Conservation (phyloP, 257 asterid species). For the Catharanthus roseus region DNA sequence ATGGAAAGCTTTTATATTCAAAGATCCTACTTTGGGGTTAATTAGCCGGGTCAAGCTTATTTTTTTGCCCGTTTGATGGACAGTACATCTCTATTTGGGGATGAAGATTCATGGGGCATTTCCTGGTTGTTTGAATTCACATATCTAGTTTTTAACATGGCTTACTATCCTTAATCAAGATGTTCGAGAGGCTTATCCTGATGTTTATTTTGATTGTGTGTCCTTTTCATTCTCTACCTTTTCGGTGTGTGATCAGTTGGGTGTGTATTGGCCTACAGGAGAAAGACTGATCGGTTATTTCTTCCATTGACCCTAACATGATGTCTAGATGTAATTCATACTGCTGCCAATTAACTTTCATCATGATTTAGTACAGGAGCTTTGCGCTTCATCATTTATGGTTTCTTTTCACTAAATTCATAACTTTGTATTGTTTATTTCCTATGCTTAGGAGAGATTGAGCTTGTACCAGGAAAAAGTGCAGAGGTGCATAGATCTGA, state of each 20-base stretch:
- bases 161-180: neutral
- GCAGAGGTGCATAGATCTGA: constrained; percentile 54
- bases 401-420: neutral
- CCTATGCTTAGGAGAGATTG: constrained; percentile 65
- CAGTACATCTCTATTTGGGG: neutral
- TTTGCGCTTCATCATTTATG: neutral
- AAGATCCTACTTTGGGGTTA: neutral
- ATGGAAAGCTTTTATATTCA: neutral
- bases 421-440: constrained; percentile 5
- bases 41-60: neutral
- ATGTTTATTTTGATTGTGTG: neutral
- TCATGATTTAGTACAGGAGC: neutral
- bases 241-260: no score
- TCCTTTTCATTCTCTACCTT: no score
- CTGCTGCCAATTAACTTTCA: neutral
- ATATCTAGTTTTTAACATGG: neutral
- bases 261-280: no score
- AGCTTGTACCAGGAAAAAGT: constrained; percentile 75
- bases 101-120: neutral
- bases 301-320: no score
- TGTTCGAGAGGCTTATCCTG: neutral
- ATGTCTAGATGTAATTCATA: neutral
- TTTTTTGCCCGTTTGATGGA: neutral
- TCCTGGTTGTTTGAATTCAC: constrained; percentile 2
- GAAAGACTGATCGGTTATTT: no score